Evolutionary conservation across 306 rosid genomes (phyloP).

Genomic region (Pyrus pyrifolia): DNA sequence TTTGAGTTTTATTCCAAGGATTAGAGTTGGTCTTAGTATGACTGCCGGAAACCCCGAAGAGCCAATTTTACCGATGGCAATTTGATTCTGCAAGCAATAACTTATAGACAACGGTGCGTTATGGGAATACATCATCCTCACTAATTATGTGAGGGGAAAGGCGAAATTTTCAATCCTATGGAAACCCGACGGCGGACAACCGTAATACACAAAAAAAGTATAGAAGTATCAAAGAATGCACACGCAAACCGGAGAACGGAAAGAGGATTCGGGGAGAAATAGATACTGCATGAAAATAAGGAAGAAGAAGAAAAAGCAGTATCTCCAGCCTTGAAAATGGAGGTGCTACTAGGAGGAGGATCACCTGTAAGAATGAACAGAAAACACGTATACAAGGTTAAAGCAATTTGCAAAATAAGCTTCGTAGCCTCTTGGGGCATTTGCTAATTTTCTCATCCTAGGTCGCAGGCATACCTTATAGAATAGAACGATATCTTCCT

Average conservation of each 20-base stretch:
- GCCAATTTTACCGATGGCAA: background rate
- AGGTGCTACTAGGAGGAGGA: conserved; percentile 26
- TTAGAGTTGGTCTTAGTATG: background rate
- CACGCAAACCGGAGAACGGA: background rate
- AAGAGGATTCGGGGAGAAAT: background rate
- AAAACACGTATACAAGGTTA: background rate
- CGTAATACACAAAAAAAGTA: background rate
- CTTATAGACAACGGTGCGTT: background rate
- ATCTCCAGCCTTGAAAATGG: conserved; percentile 38
- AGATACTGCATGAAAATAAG: too few relatives aligned
- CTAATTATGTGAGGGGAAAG: background rate
- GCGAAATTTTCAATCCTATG: background rate
- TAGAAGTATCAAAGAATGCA: background rate
- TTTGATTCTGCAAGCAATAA: background rate
- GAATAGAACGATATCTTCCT: background rate
- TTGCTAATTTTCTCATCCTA: background rate
- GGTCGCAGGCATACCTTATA: conserved; percentile 2
- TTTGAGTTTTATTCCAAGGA: too few relatives aligned
- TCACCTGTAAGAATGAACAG: conserved; percentile 34
- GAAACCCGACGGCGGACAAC: background rate
- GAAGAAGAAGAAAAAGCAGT: background rate
- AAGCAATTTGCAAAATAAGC: background rate
- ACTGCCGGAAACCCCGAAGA: background rate
- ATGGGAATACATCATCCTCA: background rate
- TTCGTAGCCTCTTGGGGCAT: background rate